Evolutionary conservation across 768 basidiomycete genomes (phyloP).

Genomic region (Calocera cornea): DNA sequence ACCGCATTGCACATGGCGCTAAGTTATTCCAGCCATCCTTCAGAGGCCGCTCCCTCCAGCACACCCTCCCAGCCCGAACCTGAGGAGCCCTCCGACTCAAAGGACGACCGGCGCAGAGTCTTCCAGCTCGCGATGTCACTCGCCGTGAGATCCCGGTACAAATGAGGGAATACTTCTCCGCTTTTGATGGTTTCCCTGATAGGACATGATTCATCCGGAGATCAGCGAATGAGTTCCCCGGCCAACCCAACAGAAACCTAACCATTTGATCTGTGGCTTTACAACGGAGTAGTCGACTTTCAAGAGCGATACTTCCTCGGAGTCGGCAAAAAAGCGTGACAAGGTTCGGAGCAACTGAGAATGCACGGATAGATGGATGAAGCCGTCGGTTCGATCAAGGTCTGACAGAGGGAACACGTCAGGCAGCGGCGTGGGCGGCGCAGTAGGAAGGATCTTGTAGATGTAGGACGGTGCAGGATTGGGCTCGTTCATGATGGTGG

Average conservation of each 20-base stretch:
- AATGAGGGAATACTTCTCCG: constrained; percentile 5
- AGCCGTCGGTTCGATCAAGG: constrained; percentile 33
- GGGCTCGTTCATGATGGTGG: not conserved
- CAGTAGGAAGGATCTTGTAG: constrained; percentile 29
- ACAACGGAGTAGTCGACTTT: not conserved
- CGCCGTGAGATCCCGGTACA: constrained; percentile 4
- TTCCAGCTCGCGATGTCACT: constrained; percentile 1
- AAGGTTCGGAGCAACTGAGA: constrained; percentile 29
- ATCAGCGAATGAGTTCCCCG: not conserved
- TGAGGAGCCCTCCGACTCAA: not conserved
- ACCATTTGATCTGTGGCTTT: not conserved
- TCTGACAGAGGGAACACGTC: constrained; percentile 28
- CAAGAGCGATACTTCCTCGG: constrained; percentile 3
- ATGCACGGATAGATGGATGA: constrained; percentile 35
- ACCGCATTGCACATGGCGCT: not conserved
- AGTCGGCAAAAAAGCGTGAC: constrained; percentile 27
- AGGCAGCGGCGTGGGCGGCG: constrained; percentile 24
- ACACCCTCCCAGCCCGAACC: not conserved
- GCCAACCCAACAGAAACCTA: not conserved
- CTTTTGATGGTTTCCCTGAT: constrained; percentile 4
- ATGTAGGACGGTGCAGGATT: constrained; percentile 20
- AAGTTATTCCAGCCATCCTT: not conserved
- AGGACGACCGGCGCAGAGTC: not conserved
- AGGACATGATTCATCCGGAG: not conserved
- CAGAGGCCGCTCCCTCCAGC: not conserved